Base-by-base conservation (phyloP, 2,329 filamentous ascomycete genomes). In the Ophiostoma angusticollis region DNA sequence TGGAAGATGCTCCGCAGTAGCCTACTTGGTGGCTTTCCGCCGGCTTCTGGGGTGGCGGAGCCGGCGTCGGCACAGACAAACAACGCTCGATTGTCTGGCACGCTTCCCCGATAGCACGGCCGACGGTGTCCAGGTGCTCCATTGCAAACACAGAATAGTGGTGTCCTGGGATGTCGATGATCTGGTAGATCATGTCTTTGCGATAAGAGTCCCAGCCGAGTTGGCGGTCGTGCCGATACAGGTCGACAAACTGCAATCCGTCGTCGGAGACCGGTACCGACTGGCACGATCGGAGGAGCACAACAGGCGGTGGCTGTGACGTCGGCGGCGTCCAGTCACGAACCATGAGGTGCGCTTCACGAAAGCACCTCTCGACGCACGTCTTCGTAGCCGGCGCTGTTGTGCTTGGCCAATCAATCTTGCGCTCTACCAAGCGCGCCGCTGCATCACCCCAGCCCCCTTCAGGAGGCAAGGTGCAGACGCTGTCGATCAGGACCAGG, bases 401-500 rank as follows among this genome's bases (percentile, higher is more conserved):
- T 6, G 47, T 48, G 17, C 33, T 25, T 1, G 47, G 37, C 50
- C 55, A 58, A n/a, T 52, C 41, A 16, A 54, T 45, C 0, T 35
- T 42, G 25, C 48, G 52, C 32, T 46, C 42, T 6, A 52, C 48
- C 6, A 55, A 31, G 1, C 54, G 54, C 4, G 56, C 50, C 16
- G n/a, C 28, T 0, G 21, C 28, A 6, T 28, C 14, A 4, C 39
- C 39, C 46, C 46, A 48, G 6, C 43, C 44, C 0, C 11, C 13
- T 1, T 24, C 31, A 7, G 38, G 34, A 2, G 40, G 37, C 2
- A 42, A 8, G 5, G 58, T 54, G 22, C 50, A 72, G 11, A 68
- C 53, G 33, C 61, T 68, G 49, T 75, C 71, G 14, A 74, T 54
- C 57, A 72, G 63, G 42, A 74, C 49, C 33, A 74, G 61, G 12